These are phyloP conservation scores for Rhodotorula sp. DNA, from an alignment of 1,284 basidiomycete genomes.

Conservation along the genomic window DNA sequence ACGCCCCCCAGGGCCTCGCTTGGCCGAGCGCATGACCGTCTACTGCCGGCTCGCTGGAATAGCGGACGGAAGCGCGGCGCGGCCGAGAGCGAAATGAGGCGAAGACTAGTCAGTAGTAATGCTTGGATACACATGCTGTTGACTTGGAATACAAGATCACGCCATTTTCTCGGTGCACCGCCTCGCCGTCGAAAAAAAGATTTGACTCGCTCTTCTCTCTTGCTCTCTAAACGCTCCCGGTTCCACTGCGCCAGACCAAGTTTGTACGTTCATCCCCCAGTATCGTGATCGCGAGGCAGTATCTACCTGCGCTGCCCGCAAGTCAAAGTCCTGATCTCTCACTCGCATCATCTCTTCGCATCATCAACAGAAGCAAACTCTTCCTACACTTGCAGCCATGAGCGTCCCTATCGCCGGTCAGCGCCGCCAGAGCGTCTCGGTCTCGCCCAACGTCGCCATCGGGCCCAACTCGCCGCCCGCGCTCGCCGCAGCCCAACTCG, in stretches of 20 bases:
- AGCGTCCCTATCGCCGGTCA: neutral
- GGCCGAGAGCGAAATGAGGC: slow-evolving; percentile 1
- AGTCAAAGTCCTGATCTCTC: neutral
- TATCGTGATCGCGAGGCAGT: neutral
- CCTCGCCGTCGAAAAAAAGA: neutral
- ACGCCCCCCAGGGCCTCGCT: too few species aligned
- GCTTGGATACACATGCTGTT: neutral
- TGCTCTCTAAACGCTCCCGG: too few species aligned
- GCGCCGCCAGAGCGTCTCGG: slow-evolving; percentile 13
- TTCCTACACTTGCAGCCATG: neutral
- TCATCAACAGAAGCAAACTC: neutral
- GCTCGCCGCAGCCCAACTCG: neutral
- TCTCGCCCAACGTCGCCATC: slow-evolving; percentile 2
- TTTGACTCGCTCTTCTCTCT: too few species aligned
- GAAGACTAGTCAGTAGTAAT: neutral
- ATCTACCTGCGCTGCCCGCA: neutral
- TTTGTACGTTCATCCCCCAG: too few species aligned
- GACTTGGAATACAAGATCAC: neutral
- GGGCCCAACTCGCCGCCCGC: slow-evolving; percentile 4
- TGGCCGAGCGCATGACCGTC: too few species aligned
- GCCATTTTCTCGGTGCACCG: neutral
- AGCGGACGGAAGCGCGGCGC: neutral
- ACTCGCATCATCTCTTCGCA: neutral
- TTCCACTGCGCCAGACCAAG: too few species aligned
- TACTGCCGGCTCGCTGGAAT: too few species aligned